phyloP scores from a whole-genome alignment of 2,329 filamentous ascomycete genomes.

The Penicillium palitans region DNA sequence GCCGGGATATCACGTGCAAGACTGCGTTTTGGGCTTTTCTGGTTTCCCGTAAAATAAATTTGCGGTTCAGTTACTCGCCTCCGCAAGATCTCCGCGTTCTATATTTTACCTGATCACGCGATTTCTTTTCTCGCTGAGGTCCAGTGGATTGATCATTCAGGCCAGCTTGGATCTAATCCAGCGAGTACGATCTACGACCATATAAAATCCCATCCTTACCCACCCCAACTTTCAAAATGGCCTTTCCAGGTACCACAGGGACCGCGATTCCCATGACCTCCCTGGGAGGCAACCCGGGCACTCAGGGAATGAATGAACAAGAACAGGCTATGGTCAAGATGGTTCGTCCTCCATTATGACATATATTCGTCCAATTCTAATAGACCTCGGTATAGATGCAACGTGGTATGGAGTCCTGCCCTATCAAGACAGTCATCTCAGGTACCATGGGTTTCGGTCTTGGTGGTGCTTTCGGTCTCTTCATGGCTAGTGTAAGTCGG shows the following conservation, averaged over 20 bases:
- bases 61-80: slow-evolving; percentile 31
- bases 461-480: slow-evolving; percentile 90
- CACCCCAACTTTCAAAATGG: slow-evolving; percentile 31
- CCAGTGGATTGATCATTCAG: not conserved
- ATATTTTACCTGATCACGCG: slow-evolving; percentile 9
- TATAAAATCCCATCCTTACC: not conserved
- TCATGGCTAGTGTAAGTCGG: slow-evolving; percentile 86
- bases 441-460: slow-evolving; percentile 93
- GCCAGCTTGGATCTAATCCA: not conserved
- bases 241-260: slow-evolving; percentile 38
- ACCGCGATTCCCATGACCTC: slow-evolving; percentile 35
- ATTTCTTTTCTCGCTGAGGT: not conserved
- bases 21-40: slow-evolving; percentile 14
- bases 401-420: slow-evolving; percentile 86
- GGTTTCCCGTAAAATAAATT: slow-evolving; percentile 37
- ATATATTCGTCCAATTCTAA: not conserved
- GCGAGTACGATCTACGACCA: not conserved
- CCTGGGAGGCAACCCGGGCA: slow-evolving; percentile 29
- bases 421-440: slow-evolving; percentile 82
- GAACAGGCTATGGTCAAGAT: slow-evolving; percentile 51
- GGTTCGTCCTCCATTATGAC: slow-evolving; percentile 29
- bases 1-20: slow-evolving; percentile 24
- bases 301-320: slow-evolving; percentile 48
- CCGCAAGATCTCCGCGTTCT: slow-evolving; percentile 32
- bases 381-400: slow-evolving; percentile 61